phyloP scores from a whole-genome alignment of 2,329 filamentous ascomycete species.

The Scedosporium aurantiacum region DNA sequence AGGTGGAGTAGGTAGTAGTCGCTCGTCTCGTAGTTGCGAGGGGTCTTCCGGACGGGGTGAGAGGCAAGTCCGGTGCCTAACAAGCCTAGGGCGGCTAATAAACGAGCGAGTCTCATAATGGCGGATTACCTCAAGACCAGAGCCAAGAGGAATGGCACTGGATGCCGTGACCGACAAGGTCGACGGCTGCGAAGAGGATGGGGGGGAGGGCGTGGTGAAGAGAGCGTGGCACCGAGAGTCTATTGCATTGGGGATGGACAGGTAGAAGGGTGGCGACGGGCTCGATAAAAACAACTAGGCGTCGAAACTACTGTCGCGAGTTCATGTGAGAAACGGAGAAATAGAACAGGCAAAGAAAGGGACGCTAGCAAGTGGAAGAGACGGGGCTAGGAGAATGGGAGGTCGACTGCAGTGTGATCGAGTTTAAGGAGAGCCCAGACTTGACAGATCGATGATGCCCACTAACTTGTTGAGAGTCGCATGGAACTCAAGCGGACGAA shows the following conservation, averaged over 20 bases:
- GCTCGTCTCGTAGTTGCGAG: slow-evolving; percentile 55
- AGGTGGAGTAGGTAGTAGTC: slow-evolving; percentile 94
- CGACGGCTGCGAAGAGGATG: background rate
- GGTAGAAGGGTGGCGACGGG: background rate
- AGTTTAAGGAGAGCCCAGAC: background rate
- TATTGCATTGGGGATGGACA: background rate
- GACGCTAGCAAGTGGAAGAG: background rate
- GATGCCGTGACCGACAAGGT: background rate
- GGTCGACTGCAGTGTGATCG: background rate
- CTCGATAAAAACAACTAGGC: background rate
- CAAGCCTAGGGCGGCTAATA: slow-evolving; percentile 43
- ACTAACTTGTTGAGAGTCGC: no score
- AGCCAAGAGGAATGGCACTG: background rate
- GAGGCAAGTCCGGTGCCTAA: slow-evolving; percentile 36
- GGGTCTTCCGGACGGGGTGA: slow-evolving; percentile 36
- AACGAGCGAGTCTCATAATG: slow-evolving; percentile 39
- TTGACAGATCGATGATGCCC: background rate
- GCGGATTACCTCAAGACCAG: background rate
- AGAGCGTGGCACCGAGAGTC: background rate
- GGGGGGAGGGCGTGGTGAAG: background rate
- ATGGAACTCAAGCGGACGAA: no score
- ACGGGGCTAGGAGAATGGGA: background rate
- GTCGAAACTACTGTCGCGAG: no score
- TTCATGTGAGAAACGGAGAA: background rate
- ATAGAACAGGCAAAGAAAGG: background rate